Evolutionary conservation across 306 rosid species (phyloP).

Genomic region (Cucurbita argyrosperma): DNA sequence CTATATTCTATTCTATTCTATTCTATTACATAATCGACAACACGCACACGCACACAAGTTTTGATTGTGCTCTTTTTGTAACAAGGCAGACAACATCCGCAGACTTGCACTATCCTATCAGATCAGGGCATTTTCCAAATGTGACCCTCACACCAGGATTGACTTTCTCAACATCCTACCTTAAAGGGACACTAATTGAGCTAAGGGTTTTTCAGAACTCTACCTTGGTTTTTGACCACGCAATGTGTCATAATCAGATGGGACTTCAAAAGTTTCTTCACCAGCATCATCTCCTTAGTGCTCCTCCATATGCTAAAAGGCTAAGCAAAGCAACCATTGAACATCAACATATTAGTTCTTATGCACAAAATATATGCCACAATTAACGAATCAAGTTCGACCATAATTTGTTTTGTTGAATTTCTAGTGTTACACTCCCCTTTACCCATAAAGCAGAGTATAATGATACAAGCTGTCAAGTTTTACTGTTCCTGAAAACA

Average conservation of each 20-base stretch:
- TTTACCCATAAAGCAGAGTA: constrained; percentile 1
- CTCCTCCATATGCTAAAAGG: neutral
- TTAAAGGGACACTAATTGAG: neutral
- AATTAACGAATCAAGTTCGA: neutral
- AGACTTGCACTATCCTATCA: neutral
- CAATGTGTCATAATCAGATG: neutral
- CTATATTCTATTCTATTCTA: neutral
- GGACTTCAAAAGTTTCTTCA: neutral
- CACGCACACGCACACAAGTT: neutral
- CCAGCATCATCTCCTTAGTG: neutral
- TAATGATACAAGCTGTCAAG: neutral
- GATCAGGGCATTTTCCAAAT: neutral
- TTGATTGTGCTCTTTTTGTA: neutral
- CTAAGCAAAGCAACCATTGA: neutral
- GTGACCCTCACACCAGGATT: neutral
- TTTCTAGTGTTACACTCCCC: constrained; percentile 7
- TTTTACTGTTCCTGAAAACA: neutral
- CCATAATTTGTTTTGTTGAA: constrained; percentile 3
- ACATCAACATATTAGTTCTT: constrained; percentile 2
- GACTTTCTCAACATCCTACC: constrained; percentile 1
- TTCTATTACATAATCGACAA: neutral
- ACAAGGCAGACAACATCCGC: neutral
- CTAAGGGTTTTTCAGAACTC: neutral
- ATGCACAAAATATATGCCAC: neutral
- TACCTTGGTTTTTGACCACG: neutral